Evolutionary conservation across 1,139 yeast genomes (phyloP).

Genomic region (Geotrichum citri-aurantii): DNA sequence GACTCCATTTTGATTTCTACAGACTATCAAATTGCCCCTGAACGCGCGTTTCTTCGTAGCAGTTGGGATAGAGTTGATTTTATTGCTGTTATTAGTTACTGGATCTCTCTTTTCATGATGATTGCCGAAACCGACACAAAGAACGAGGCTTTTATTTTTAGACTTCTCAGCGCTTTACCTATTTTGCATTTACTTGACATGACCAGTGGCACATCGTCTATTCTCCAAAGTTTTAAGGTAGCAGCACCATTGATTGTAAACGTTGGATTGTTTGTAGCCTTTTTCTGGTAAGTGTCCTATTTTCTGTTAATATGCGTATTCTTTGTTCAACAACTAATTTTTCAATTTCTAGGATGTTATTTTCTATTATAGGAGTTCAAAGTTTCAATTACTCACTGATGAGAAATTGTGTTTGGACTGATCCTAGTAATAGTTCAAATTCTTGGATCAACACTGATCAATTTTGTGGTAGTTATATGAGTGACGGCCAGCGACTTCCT

Average conservation of each 20-base stretch:
- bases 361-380: constrained; percentile 84
- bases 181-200: constrained; percentile 67
- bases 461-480: constrained; percentile 73
- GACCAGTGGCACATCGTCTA: constrained; percentile 69
- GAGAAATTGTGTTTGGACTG: constrained; percentile 84
- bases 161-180: constrained; percentile 69
- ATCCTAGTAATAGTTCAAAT: constrained; percentile 60
- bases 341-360: constrained; percentile 41
- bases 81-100: constrained; percentile 60
- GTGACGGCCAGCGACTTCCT: constrained; percentile 44
- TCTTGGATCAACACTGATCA: constrained; percentile 52
- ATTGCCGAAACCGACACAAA: constrained; percentile 46
- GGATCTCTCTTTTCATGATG: constrained; percentile 65
- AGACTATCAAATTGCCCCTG: constrained; percentile 13
- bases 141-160: constrained; percentile 56
- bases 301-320: neutral
- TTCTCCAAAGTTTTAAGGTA: constrained; percentile 60
- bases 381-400: constrained; percentile 79
- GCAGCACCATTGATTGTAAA: constrained; percentile 77
- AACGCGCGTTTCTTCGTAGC: constrained; percentile 59
- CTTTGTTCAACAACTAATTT: neutral
- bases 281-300: constrained; percentile 52
- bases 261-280: constrained; percentile 68
- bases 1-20: neutral
- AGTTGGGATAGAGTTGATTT: constrained; percentile 88